A percentile compares a stretch with the other conserved stretches of the same genome.
phyloP scores from a whole-genome alignment of 257 asterid genomes.

The Avicennia marina region DNA sequence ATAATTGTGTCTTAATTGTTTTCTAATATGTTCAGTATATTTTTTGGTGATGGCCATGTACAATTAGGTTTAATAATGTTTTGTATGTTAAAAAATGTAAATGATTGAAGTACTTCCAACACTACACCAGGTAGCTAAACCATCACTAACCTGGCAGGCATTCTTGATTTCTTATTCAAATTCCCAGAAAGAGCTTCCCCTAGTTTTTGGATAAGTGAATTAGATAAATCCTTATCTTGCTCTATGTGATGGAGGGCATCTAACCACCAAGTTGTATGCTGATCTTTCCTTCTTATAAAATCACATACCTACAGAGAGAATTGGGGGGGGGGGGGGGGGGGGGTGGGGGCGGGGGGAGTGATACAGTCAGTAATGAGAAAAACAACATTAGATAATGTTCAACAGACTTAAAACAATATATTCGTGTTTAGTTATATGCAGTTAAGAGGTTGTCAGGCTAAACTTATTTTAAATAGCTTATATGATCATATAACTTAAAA shows the following conservation, averaged over 20 bases:
- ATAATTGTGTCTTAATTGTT: too few species aligned
- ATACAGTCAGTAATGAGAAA: slow-evolving; percentile 16
- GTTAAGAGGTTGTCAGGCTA: too few species aligned
- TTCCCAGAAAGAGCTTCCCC: slow-evolving; percentile 74
- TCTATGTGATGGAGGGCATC: slow-evolving; percentile 78
- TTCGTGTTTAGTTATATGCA: slow-evolving; percentile 3
- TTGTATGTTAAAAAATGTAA: too few species aligned
- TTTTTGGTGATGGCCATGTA: too few species aligned
- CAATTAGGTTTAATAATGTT: too few species aligned
- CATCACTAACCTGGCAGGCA: slow-evolving; percentile 65
- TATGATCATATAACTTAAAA: too few species aligned
- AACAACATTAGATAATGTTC: not conserved
- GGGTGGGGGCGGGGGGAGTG: not conserved
- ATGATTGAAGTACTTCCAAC: too few species aligned
- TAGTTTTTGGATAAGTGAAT: slow-evolving; percentile 58
- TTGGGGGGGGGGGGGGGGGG: not conserved
- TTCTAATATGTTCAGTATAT: too few species aligned
- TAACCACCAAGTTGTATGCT: slow-evolving; percentile 76
- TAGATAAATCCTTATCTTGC: slow-evolving; percentile 65
- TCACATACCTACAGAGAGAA: slow-evolving; percentile 48
- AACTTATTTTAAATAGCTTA: too few species aligned
- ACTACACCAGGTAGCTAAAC: too few species aligned
- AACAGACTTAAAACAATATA: slow-evolving; percentile 1
- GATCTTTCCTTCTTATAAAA: slow-evolving; percentile 46
- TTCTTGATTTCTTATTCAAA: slow-evolving; percentile 54